Base-by-base conservation (phyloP, 371 early-diverging fungal species). In the Capillidium rhysosporum region DNA sequence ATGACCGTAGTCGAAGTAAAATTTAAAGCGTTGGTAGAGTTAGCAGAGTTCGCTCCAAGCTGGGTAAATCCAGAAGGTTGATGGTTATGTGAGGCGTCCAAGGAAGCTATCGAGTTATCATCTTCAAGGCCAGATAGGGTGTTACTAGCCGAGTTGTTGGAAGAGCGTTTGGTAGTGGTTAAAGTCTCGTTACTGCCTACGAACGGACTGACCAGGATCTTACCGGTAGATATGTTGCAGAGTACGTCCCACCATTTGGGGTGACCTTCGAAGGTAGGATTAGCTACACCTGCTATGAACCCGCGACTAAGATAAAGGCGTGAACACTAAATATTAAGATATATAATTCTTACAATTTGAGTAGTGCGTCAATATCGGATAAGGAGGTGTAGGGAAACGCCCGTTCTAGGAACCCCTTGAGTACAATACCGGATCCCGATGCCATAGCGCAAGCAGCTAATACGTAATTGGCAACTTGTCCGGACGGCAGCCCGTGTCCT, bases 211-310 rank as follows among this genome's bases (percentile, higher is more conserved):
- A 94, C 82, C 8, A 81, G 83, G 52, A 95, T 89, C 58, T 82
- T 84, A 24, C 91, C 91, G 0, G 91, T 88, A 49, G 81, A 81
- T 52, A 95, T 82, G 59, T 93, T 86, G 65, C 86, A 89, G 14
- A 91, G 68, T 2, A 95, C 78, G 65, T 95, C 96, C 93, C 93
- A 95, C 92, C 93, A 91, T 46, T 77, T 71, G 10, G 83, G 75
- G 48, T 90, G 83, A 57, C 89, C 88, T 59, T 91, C 90, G 64
- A 92, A 90, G 0, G 87, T 76, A 18, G 91, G 90, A 67, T 95
- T 93, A 0, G 93, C 89, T 2, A 92, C 92, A 18, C 96, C 96
- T 1, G 96, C 96, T 65, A 95, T 90, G 61, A 84, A 93, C 0
- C 92, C 93, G 31, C 88, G 79, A 48, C 84, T 84, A 41, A 48